phyloP scores from a whole-genome alignment of 2,329 filamentous ascomycete species.

The Arthrobotrys sinensis region DNA sequence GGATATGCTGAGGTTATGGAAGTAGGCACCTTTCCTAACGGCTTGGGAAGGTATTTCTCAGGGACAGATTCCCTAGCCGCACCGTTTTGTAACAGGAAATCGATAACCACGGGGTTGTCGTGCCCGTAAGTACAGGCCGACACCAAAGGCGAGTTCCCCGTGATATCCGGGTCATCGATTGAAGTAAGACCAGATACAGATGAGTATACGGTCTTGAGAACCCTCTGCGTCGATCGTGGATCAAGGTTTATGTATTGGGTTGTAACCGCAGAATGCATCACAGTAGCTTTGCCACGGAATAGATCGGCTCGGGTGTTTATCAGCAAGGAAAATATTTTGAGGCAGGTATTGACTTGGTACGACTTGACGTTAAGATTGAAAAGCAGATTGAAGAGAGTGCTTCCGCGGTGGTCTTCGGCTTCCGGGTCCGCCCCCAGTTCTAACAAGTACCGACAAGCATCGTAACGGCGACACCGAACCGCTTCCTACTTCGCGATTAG shows the following conservation, averaged over 20 bases:
- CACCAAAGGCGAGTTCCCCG: slow-evolving; percentile 48
- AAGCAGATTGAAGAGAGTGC: slow-evolving; percentile 53
- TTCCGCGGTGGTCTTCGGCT: slow-evolving; percentile 51
- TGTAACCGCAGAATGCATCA: slow-evolving; percentile 54
- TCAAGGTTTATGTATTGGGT: slow-evolving; percentile 53
- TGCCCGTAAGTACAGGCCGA: slow-evolving; percentile 53
- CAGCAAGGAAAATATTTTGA: slow-evolving; percentile 53
- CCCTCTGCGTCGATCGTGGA: slow-evolving; percentile 12
- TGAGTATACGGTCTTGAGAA: slow-evolving; percentile 43
- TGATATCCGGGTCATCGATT: slow-evolving; percentile 48
- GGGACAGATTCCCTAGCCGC: slow-evolving; percentile 18
- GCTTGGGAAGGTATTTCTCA: slow-evolving; percentile 19
- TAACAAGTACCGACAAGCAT: slow-evolving; percentile 47
- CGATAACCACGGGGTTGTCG: slow-evolving; percentile 44
- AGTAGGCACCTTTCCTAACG: slow-evolving; percentile 3
- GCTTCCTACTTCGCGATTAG: slow-evolving; percentile 45
- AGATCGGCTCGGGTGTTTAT: slow-evolving; percentile 48
- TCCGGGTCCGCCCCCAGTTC: slow-evolving; percentile 52
- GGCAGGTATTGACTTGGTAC: slow-evolving; percentile 52
- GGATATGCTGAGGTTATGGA: slow-evolving; percentile 21
- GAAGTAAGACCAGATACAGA: slow-evolving; percentile 47
- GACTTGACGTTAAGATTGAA: slow-evolving; percentile 54
- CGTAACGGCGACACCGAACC: slow-evolving; percentile 50
- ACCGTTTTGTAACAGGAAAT: slow-evolving; percentile 42
- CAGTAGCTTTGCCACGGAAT: slow-evolving; percentile 53